Conservation (phyloP, 805 yeast species). For the Starmerella kuoi region DNA sequence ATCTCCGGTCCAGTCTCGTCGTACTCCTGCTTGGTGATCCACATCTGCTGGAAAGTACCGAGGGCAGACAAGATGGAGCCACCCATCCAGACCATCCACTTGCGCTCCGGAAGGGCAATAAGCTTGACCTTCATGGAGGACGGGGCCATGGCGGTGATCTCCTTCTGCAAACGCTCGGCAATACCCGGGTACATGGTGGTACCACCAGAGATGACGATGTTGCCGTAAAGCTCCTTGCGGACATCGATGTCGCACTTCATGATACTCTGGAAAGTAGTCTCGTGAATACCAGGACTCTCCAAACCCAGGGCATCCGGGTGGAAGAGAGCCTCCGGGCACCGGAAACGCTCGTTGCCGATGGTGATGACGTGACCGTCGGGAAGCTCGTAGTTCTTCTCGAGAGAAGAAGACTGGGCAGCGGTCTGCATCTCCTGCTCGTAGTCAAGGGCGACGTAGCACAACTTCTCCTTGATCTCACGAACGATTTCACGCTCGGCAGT, state of each 20-base stretch:
- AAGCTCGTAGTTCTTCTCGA: conserved; percentile 97
- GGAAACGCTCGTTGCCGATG: conserved; percentile 99
- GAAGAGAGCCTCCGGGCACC: conserved; percentile 99
- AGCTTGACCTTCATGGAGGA: conserved; percentile 99
- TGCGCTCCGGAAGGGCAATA: conserved; percentile 98
- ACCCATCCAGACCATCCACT: conserved; percentile 99
- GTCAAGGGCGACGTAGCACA: conserved; percentile 97
- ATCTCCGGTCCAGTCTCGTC: conserved; percentile 99
- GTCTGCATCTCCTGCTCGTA: conserved; percentile 99
- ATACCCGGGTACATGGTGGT: conserved; percentile 99
- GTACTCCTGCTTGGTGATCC: conserved; percentile 99
- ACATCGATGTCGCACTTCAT: conserved; percentile 99
- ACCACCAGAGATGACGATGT: conserved; percentile 99
- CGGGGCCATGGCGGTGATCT: conserved; percentile 98
- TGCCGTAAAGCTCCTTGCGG: conserved; percentile 96
- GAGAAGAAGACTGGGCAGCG: conserved; percentile 93
- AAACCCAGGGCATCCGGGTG: conserved; percentile 83
- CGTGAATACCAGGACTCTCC: conserved; percentile 99
- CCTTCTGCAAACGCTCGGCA: conserved; percentile 99
- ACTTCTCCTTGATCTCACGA: conserved; percentile 91
- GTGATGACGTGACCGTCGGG: conserved; percentile 99
- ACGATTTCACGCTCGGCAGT: conserved; percentile 98
- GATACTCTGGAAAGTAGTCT: conserved; percentile 88
- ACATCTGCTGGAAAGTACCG: conserved; percentile 99
- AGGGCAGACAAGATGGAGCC: conserved; percentile 98